These are phyloP conservation scores for Xylaria hypoxylon DNA, from an alignment of 2,329 filamentous ascomycete species.

Conservation along the genomic window DNA sequence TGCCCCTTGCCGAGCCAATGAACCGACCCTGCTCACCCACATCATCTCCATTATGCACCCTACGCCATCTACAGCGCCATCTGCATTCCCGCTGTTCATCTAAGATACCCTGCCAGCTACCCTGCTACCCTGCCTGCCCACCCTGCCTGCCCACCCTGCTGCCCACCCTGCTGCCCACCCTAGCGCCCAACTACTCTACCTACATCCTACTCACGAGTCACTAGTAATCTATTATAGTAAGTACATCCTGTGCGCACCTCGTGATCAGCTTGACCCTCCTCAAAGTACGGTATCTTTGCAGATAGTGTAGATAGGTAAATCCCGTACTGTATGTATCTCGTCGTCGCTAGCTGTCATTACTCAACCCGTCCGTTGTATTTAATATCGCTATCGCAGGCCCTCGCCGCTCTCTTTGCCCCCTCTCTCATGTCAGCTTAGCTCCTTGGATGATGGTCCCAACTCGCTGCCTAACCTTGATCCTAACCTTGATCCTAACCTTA, in stretches of 20 bases:
- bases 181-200: too few species aligned
- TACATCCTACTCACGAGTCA: too few species aligned
- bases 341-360: not conserved
- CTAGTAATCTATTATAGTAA: too few species aligned
- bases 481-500: too few species aligned
- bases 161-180: too few species aligned
- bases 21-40: not conserved
- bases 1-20: slow-evolving; percentile 23
- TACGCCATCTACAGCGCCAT: slow-evolving; percentile 25
- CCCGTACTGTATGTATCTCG: not conserved
- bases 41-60: slow-evolving; percentile 4
- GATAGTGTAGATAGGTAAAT: not conserved
- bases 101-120: not conserved
- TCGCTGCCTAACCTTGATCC: not conserved
- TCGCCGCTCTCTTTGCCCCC: not conserved
- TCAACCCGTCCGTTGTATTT: not conserved
- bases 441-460: too few species aligned
- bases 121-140: not conserved
- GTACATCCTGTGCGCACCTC: too few species aligned
- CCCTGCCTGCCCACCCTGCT: too few species aligned
- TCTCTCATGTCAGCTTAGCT: slow-evolving; percentile 6
- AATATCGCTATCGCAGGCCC: slow-evolving; percentile 10
- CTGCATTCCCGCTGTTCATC: slow-evolving; percentile 28
- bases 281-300: not conserved
- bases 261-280: slow-evolving; percentile 24